Evolutionary conservation across 768 basidiomycete species (phyloP).

Genomic region (Trametes maxima): DNA sequence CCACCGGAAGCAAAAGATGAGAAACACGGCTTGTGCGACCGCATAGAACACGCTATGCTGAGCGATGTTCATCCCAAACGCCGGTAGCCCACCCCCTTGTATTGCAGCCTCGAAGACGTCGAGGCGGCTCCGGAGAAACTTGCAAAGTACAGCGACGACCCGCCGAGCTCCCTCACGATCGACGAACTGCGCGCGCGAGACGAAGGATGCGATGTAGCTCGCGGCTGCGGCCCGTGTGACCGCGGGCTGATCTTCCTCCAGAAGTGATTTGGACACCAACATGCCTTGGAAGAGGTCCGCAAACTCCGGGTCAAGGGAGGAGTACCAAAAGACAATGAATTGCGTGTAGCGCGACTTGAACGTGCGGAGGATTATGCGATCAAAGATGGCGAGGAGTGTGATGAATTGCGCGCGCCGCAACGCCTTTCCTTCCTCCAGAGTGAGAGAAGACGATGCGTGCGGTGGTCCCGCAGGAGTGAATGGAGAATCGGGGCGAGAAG

Average conservation of each 20-base stretch:
- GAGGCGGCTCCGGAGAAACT: slow-evolving; percentile 77
- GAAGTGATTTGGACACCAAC: slow-evolving; percentile 88
- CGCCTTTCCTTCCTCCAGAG: slow-evolving; percentile 38
- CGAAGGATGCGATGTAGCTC: slow-evolving; percentile 90
- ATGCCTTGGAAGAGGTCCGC: slow-evolving; percentile 93
- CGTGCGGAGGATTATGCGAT: slow-evolving; percentile 89
- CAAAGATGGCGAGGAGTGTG: slow-evolving; percentile 89
- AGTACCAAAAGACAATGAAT: slow-evolving; percentile 94
- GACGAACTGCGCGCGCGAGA: slow-evolving; percentile 87
- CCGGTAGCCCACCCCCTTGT: slow-evolving; percentile 34
- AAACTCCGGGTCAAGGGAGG: slow-evolving; percentile 87
- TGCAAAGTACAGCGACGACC: slow-evolving; percentile 83
- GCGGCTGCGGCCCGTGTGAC: slow-evolving; percentile 92
- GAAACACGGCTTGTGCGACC: slow-evolving; percentile 86
- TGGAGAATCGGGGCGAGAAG: slow-evolving; percentile 29
- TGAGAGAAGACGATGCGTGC: slow-evolving; percentile 27
- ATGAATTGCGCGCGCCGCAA: slow-evolving; percentile 71
- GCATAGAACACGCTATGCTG: slow-evolving; percentile 88
- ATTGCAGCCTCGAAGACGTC: slow-evolving; percentile 64
- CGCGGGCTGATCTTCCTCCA: slow-evolving; percentile 53
- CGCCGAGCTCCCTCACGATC: slow-evolving; percentile 71
- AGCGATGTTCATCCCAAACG: slow-evolving; percentile 32
- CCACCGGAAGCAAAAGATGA: slow-evolving; percentile 99
- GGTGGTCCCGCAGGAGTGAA: slow-evolving; percentile 25
- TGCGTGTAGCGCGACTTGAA: slow-evolving; percentile 98